Evolutionary conservation across 768 basidiomycete genomes (phyloP).

Genomic region (Lentinula detonsa): DNA sequence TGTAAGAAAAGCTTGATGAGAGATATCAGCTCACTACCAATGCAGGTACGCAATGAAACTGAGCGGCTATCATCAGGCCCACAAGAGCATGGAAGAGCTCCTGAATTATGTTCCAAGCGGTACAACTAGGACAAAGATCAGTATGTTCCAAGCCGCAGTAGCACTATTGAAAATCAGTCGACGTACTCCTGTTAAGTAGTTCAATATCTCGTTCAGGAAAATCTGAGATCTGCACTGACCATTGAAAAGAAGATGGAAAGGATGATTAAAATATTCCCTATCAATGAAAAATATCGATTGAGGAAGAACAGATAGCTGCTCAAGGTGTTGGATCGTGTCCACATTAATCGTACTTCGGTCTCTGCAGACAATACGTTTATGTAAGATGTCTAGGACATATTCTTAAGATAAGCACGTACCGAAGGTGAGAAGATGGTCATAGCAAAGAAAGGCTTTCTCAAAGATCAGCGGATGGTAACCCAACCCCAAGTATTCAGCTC

Average conservation of each 20-base stretch:
- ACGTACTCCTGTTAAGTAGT: background rate
- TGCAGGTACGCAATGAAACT: background rate
- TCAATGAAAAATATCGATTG: slow-evolving; percentile 43
- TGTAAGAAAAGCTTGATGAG: background rate
- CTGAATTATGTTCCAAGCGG: background rate
- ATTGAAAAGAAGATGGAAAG: slow-evolving; percentile 21
- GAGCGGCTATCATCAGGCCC: background rate
- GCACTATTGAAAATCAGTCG: background rate
- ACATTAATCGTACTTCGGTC: slow-evolving; percentile 36
- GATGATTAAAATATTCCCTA: slow-evolving; percentile 29
- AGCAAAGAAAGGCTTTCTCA: too few species aligned
- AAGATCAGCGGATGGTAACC: too few species aligned
- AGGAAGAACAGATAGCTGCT: slow-evolving; percentile 41
- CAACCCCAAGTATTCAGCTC: too few species aligned
- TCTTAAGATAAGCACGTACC: too few species aligned
- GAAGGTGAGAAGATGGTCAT: too few species aligned
- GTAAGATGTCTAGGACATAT: too few species aligned
- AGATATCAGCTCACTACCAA: background rate
- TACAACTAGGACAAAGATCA: background rate
- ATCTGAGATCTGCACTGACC: background rate
- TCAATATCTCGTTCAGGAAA: background rate
- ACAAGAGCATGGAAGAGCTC: slow-evolving; percentile 3
- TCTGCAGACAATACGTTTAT: too few species aligned
- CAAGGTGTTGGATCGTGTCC: slow-evolving; percentile 31
- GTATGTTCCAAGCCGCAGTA: too few species aligned